A percentile compares a stretch with the other conserved stretches of the same genome.
Conservation (phyloP, 345 rosid species). For the Eucalyptus sp. region DNA sequence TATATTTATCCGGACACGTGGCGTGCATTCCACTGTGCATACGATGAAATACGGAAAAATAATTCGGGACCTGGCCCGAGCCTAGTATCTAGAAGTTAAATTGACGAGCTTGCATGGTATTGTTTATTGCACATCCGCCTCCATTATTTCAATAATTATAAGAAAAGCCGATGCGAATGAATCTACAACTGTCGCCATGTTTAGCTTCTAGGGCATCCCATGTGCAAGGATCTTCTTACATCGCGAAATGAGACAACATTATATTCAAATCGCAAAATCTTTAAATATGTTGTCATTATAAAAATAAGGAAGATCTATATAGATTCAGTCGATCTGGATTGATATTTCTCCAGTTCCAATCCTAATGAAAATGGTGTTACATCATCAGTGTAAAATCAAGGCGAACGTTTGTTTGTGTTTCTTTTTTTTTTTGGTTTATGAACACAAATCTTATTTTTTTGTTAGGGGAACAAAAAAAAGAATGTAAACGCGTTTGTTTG, state of each 20-base stretch:
- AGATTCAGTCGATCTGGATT: background rate
- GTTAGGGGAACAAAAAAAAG: too few relatives aligned
- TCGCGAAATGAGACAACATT: background rate
- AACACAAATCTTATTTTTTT: too few relatives aligned
- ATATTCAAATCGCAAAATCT: background rate
- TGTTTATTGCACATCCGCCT: background rate
- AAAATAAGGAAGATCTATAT: background rate
- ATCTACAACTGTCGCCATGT: background rate
- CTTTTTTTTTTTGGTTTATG: too few relatives aligned
- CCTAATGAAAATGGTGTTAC: fast-evolving
- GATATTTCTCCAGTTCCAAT: fast-evolving
- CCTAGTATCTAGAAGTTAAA: background rate
- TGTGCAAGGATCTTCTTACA: background rate
- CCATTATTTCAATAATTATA: background rate
- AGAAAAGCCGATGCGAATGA: background rate
- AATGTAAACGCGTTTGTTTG: too few relatives aligned
- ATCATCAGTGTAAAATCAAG: background rate
- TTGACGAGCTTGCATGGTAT: background rate
- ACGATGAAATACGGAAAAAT: background rate
- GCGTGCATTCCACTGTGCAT: background rate
- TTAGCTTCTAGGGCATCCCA: background rate
- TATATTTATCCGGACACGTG: background rate
- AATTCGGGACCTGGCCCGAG: background rate
- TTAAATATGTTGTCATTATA: background rate
- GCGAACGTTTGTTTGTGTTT: background rate